Percentiles rank a stretch among this genome's conserved stretches.
Evolutionary conservation across 2,329 filamentous ascomycete genomes (phyloP).

Genomic region (Microsporum canis): DNA sequence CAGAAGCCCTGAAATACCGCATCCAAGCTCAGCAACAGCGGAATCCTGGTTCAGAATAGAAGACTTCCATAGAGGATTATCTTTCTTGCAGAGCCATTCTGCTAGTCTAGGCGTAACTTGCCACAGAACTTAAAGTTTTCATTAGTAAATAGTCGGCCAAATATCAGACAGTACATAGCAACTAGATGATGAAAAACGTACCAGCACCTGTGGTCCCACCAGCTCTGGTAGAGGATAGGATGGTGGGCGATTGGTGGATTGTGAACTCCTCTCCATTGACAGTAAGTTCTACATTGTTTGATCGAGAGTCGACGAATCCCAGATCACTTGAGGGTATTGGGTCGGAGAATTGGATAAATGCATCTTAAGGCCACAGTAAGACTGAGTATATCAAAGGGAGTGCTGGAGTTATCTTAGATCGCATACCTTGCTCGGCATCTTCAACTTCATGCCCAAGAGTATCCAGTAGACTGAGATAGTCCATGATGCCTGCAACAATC

Average conservation of each 20-base stretch:
- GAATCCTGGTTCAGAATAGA: slow-evolving; percentile 45
- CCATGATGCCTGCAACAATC: slow-evolving; percentile 7
- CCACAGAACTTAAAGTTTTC: slow-evolving; percentile 59
- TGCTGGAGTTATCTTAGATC: not conserved
- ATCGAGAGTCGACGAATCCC: slow-evolving; percentile 69
- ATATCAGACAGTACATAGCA: not conserved
- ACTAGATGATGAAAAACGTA: slow-evolving; percentile 22
- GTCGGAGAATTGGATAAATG: slow-evolving; percentile 75
- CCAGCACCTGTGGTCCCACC: slow-evolving; percentile 64
- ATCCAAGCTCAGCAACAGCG: slow-evolving; percentile 69
- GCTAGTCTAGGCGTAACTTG: slow-evolving; percentile 77
- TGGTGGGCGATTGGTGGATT: slow-evolving; percentile 70
- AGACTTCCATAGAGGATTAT: slow-evolving; percentile 51
- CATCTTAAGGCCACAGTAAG: slow-evolving; percentile 49
- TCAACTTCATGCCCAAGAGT: slow-evolving; percentile 19
- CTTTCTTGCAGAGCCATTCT: slow-evolving; percentile 57
- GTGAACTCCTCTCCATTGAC: slow-evolving; percentile 60
- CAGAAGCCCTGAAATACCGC: slow-evolving; percentile 72
- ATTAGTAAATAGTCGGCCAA: not conserved
- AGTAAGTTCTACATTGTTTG: slow-evolving; percentile 52
- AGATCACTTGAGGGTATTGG: slow-evolving; percentile 63
- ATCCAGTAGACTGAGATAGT: slow-evolving; percentile 16
- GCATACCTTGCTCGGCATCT: slow-evolving; percentile 29
- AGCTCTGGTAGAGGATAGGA: slow-evolving; percentile 64
- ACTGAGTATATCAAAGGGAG: not conserved